A percentile compares a stretch with the other conserved stretches of the same genome.
These are phyloP conservation scores for Aspergillus persii DNA, from an alignment of 2,329 filamentous ascomycete genomes.

Conservation along the genomic window DNA sequence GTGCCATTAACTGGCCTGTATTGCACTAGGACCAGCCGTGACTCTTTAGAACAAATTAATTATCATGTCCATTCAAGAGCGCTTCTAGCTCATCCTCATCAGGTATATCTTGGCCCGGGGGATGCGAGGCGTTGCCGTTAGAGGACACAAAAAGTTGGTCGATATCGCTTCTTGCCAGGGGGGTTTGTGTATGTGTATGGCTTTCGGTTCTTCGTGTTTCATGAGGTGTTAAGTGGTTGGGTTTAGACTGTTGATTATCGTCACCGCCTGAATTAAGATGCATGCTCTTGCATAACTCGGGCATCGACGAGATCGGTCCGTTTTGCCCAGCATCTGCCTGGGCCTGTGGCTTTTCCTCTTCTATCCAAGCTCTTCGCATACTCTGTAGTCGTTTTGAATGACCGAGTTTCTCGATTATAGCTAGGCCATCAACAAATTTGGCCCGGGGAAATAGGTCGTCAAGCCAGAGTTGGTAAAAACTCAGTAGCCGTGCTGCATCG, in stretches of 20 bases:
- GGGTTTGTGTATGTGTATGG: not conserved
- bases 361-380: conserved; percentile 78
- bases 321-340: conserved; percentile 4
- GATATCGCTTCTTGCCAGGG: not conserved
- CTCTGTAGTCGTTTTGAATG: conserved; percentile 76
- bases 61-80: conserved; percentile 51
- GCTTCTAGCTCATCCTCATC: conserved; percentile 52
- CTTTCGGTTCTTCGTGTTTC: not conserved
- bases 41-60: not conserved
- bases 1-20: too few species aligned
- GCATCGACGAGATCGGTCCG: not conserved
- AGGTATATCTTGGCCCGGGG: conserved; percentile 22
- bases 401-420: conserved; percentile 89
- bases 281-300: not conserved
- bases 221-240: not conserved
- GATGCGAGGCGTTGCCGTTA: conserved; percentile 15
- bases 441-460: conserved; percentile 94
- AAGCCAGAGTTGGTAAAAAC: conserved; percentile 94
- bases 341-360: conserved; percentile 56
- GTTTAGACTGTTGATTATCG: not conserved
- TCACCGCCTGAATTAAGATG: not conserved
- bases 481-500: conserved; percentile 76
- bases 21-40: too few species aligned
- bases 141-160: conserved; percentile 32
- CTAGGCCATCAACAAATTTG: conserved; percentile 83